Evolutionary conservation across 2,329 filamentous ascomycete species (phyloP).

Genomic region (Sclerotiophoma versabilis): DNA sequence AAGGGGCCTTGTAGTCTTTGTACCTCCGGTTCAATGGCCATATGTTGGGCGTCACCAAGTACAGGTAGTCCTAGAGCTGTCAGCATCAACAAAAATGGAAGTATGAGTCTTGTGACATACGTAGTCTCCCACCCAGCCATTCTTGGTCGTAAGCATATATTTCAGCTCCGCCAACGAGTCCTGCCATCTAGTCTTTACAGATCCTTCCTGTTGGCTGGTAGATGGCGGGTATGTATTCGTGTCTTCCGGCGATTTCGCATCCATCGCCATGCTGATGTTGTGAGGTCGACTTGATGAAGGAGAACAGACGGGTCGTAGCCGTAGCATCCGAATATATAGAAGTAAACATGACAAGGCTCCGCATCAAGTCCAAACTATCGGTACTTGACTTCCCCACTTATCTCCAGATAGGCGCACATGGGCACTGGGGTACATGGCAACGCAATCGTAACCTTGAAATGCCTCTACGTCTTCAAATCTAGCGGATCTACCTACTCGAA

Average conservation of each 20-base stretch:
- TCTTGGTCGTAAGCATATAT: background rate
- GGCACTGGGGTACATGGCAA: background rate
- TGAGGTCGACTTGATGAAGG: background rate
- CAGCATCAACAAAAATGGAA: background rate
- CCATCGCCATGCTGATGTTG: no score
- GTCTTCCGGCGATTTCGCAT: background rate
- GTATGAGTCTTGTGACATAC: background rate
- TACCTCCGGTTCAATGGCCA: slow-evolving; percentile 36
- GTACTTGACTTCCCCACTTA: background rate
- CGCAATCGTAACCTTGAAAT: background rate
- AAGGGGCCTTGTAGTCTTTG: slow-evolving; percentile 34
- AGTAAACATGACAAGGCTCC: background rate
- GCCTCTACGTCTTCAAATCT: background rate
- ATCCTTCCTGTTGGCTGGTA: background rate
- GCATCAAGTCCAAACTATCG: background rate
- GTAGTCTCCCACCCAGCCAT: slow-evolving; percentile 3
- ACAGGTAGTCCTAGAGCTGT: slow-evolving; percentile 45
- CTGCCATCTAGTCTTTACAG: background rate
- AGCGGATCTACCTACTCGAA: background rate
- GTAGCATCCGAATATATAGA: background rate
- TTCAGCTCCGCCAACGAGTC: background rate
- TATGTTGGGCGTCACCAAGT: slow-evolving; percentile 33
- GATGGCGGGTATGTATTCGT: background rate
- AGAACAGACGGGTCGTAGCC: background rate
- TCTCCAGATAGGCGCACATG: slow-evolving; percentile 1